Evolutionary conservation across 495 filamentous ascomycete genomes (phyloP), one percentile per base, ranked within the genome.

Genomic region (Echria macrotheca): DNA sequence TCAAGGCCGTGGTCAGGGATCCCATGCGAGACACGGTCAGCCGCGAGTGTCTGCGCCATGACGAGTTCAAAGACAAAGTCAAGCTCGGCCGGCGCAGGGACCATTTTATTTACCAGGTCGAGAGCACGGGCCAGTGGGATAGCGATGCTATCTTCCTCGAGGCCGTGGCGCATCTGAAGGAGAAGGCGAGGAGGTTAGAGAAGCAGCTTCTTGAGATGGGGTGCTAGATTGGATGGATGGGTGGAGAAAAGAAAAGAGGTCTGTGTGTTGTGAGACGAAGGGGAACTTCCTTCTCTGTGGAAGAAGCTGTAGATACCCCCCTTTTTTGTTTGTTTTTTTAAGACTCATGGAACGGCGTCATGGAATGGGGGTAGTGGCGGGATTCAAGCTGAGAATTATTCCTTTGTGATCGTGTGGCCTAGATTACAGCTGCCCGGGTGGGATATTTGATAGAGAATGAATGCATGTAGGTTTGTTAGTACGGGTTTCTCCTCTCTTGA

Each of bases 41-140:
- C 63, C 77, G 94, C 50, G 94, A 99, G 71, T 91, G 86, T 52
- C 65, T 97, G 57, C 78, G 94, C 33, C 91, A 99, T 62, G 79
- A 82, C 32, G 94, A 97, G 67, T 97, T 99, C 74, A 78, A 93
- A 58, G 86, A 76, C 49, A 97, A 94, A 75, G 94, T 99, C 44
- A 91, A 89, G 73, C 76, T 99, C 10, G 94, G 94, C 35, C 78
- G 94, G 23, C 69, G 87, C 32, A 71, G 86, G 52, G 94, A 99
- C 69, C 94, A 99, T 68, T 99, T 99, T 63, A 96, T 99, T 68
- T 99, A 89, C 76, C 82, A 79, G 47, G 74, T 99, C 5, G 94
- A 99, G 76, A 96, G 90, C 70, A 84, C 88, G 8, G 94, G 94
- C 8, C 93, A 97, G 68, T 91, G 86, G 65, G 81, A 88, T 21